Evolutionary conservation across 2,329 filamentous ascomycete genomes (phyloP).

Genomic region (Paramyrothecium sp.): DNA sequence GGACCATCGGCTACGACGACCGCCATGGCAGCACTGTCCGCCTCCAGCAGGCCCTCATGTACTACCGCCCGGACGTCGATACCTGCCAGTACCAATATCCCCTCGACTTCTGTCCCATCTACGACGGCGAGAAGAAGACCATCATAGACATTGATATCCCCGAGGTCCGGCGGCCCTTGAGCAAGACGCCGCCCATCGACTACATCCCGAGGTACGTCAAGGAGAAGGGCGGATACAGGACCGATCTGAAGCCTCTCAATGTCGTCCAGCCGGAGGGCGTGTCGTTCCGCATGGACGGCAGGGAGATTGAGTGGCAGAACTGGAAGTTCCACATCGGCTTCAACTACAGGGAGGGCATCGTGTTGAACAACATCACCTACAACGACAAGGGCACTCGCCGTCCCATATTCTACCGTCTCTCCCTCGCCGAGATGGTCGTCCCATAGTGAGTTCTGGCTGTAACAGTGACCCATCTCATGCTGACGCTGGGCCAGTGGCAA

Average conservation of each 20-base stretch:
- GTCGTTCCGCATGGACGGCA: conserved; percentile 74
- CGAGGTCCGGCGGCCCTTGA: conserved; percentile 71
- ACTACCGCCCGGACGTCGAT: conserved; percentile 83
- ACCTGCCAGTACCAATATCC: conserved; percentile 90
- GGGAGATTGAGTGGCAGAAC: conserved; percentile 84
- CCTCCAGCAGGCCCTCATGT: conserved; percentile 92
- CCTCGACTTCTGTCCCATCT: conserved; percentile 92
- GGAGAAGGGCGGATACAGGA: conserved; percentile 71
- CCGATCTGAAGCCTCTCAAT: conserved; percentile 80
- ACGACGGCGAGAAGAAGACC: conserved; percentile 73
- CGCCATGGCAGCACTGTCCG: conserved; percentile 76
- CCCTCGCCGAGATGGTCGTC: conserved; percentile 90
- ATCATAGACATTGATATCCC: conserved; percentile 85
- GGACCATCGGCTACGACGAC: conserved; percentile 94
- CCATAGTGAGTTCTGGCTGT: conserved; percentile 55
- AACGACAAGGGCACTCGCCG: conserved; percentile 78
- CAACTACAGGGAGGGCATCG: conserved; percentile 90
- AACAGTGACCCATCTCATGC: too few relatives aligned
- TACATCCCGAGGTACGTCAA: conserved; percentile 76
- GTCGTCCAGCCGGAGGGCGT: conserved; percentile 88
- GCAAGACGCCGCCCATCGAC: conserved; percentile 70
- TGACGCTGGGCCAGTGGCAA: conserved; percentile 50
- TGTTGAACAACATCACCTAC: conserved; percentile 86
- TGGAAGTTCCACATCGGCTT: conserved; percentile 93
- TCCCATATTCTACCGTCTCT: conserved; percentile 85